Percentiles rank a stretch among this genome's conserved stretches.
These are phyloP conservation scores for Penicillium polonicum DNA, from an alignment of 2,329 filamentous ascomycete genomes.

Conservation along the genomic window DNA sequence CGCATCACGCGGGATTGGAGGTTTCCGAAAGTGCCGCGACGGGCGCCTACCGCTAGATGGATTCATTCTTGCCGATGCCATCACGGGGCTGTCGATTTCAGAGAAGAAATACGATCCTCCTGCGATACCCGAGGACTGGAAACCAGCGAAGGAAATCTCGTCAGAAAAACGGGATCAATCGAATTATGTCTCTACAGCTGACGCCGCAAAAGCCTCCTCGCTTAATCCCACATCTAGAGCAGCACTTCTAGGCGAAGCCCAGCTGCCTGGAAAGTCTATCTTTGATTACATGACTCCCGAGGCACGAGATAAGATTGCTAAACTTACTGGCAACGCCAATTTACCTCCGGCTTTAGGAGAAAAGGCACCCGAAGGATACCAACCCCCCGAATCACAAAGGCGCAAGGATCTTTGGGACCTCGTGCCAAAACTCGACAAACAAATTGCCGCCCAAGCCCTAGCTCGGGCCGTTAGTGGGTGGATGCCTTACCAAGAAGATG, in stretches of 20 bases:
- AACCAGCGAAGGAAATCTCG: constrained; percentile 54
- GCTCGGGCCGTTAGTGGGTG: constrained; percentile 64
- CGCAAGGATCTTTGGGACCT: constrained; percentile 58
- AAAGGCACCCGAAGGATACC: constrained; percentile 63
- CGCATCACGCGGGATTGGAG: constrained; percentile 44
- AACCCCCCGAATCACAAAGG: constrained; percentile 62
- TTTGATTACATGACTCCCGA: constrained; percentile 87
- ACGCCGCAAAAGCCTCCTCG: constrained; percentile 73
- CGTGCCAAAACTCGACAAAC: constrained; percentile 64
- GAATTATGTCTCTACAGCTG: constrained; percentile 65
- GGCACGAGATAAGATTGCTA: constrained; percentile 72
- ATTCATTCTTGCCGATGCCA: constrained; percentile 67
- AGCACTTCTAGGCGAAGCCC: constrained; percentile 74
- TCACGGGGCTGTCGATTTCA: constrained; percentile 49
- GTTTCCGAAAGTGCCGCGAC: constrained; percentile 74
- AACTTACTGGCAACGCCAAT: constrained; percentile 70
- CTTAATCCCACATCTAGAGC: constrained; percentile 76
- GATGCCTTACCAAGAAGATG: constrained; percentile 82
- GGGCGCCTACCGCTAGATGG: constrained; percentile 76
- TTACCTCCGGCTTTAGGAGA: constrained; percentile 78
- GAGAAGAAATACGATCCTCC: constrained; percentile 48
- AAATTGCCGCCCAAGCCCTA: constrained; percentile 67
- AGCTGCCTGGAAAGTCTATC: constrained; percentile 85
- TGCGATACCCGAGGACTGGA: constrained; percentile 62
- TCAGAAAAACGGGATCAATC: constrained; percentile 35